These are phyloP conservation scores for Vinca major DNA, from an alignment of 305 asterid genomes.

Conservation along the genomic window DNA sequence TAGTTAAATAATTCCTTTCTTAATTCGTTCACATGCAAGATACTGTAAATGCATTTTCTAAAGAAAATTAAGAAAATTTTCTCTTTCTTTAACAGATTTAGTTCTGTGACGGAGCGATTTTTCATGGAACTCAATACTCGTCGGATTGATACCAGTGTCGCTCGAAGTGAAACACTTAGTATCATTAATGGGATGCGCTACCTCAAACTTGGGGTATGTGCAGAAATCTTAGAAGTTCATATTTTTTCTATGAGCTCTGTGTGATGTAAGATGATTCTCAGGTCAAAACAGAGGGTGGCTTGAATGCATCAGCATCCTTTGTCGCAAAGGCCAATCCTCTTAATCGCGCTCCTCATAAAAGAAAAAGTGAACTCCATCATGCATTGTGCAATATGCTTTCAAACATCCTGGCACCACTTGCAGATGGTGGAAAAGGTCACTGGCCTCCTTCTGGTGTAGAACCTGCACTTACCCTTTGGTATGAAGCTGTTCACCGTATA, in stretches of 20 bases:
- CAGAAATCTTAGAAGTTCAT: conserved; percentile 18
- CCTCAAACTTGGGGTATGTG: conserved; percentile 94
- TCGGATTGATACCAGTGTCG: conserved; percentile 80
- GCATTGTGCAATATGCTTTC: conserved; percentile 99
- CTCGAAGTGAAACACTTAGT: conserved; percentile 96
- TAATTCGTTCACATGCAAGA: not conserved
- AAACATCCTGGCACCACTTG: conserved; percentile 88
- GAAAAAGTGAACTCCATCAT: conserved; percentile 97
- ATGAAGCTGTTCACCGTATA: conserved; percentile 96
- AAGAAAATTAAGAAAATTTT: conserved; percentile 9
- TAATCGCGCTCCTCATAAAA: conserved; percentile 91
- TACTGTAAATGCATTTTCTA: conserved; percentile 6
- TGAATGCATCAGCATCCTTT: conserved; percentile 98
- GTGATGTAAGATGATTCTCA: conserved; percentile 36
- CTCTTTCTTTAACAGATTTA: conserved; percentile 57
- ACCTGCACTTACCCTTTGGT: conserved; percentile 94
- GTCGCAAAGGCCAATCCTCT: conserved; percentile 98
- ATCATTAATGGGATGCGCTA: conserved; percentile 96
- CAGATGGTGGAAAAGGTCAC: conserved; percentile 93
- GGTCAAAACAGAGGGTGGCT: conserved; percentile 97
- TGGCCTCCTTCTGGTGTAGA: conserved; percentile 98
- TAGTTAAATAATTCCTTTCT: not conserved
- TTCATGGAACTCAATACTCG: conserved; percentile 98
- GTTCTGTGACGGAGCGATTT: conserved; percentile 99
- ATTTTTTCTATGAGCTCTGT: conserved; percentile 21